These are phyloP conservation scores for Acmispon strigosus DNA, from an alignment of 306 rosid species.

Conservation along the genomic window DNA sequence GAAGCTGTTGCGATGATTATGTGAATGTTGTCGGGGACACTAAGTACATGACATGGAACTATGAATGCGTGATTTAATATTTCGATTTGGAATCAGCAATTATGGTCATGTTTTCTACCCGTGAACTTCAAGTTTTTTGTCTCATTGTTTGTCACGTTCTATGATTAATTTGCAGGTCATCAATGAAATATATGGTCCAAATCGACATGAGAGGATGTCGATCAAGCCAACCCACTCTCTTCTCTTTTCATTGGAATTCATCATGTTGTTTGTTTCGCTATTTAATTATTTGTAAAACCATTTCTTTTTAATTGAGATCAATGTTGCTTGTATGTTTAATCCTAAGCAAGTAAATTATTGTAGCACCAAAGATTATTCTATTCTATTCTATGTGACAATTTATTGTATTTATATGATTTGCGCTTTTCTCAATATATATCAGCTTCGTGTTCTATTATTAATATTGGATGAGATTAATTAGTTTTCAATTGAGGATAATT, in stretches of 20 bases:
- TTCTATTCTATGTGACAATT: slow-evolving; percentile 29
- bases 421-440: background rate
- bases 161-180: slow-evolving; percentile 43
- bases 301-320: slow-evolving; percentile 39
- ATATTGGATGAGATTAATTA: background rate
- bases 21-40: background rate
- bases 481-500: background rate
- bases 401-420: slow-evolving; percentile 10
- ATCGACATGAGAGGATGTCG: slow-evolving; percentile 88
- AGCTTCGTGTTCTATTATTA: background rate
- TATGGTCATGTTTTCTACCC: slow-evolving; percentile 18
- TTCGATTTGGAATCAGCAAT: background rate
- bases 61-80: slow-evolving; percentile 6
- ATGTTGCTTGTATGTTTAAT: slow-evolving; percentile 41
- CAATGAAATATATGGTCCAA: slow-evolving; percentile 24
- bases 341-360: slow-evolving; percentile 28
- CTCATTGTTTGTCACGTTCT: slow-evolving; percentile 24
- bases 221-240: slow-evolving; percentile 8
- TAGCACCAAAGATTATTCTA: slow-evolving; percentile 26
- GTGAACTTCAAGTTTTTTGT: slow-evolving; percentile 29
- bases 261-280: slow-evolving; percentile 22
- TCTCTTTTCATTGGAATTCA: slow-evolving; percentile 32
- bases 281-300: slow-evolving; percentile 36
- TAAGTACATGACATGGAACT: slow-evolving; percentile 3
- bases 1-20: background rate